These are phyloP conservation scores for Pythium angustatum DNA, from an alignment of 352 stramenopile species.

Conservation along the genomic window DNA sequence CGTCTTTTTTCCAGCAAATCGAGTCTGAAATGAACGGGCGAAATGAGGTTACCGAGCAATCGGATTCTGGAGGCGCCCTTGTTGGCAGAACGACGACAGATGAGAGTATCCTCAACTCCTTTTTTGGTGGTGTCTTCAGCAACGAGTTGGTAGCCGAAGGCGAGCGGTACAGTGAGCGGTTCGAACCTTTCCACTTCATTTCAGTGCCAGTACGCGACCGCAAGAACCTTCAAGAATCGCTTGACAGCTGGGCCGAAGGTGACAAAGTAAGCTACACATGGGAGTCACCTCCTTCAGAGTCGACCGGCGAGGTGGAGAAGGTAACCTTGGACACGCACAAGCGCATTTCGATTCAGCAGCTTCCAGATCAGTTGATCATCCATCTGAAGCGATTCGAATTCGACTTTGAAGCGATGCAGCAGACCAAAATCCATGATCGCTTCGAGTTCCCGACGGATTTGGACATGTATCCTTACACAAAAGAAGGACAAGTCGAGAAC, in stretches of 20 bases:
- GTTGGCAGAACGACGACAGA: constrained; percentile 30
- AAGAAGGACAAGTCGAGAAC: constrained; percentile 79
- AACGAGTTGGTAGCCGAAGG: constrained; percentile 91
- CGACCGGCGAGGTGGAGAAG: constrained; percentile 47
- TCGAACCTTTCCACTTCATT: constrained; percentile 92
- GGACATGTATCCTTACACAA: constrained; percentile 90
- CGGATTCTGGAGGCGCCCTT: not conserved
- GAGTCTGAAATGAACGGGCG: constrained; percentile 88
- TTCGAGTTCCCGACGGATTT: constrained; percentile 92
- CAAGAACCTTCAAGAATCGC: constrained; percentile 82
- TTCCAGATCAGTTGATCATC: constrained; percentile 91
- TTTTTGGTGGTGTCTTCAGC: constrained; percentile 90
- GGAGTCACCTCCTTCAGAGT: constrained; percentile 45
- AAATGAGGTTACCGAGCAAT: constrained; percentile 18
- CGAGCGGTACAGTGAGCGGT: constrained; percentile 83
- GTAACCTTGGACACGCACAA: constrained; percentile 90
- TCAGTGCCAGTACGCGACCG: constrained; percentile 87
- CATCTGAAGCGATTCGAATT: constrained; percentile 96
- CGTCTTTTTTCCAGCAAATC: constrained; percentile 92
- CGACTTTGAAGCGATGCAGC: constrained; percentile 93
- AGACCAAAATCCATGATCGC: constrained; percentile 93
- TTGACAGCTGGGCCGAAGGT: constrained; percentile 87
- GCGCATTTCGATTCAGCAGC: constrained; percentile 85
- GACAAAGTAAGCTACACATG: constrained; percentile 92
- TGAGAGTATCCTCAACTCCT: constrained; percentile 84